Evolutionary conservation across 2,329 filamentous ascomycete species (phyloP).

Genomic region (Colletotrichum godetiae): DNA sequence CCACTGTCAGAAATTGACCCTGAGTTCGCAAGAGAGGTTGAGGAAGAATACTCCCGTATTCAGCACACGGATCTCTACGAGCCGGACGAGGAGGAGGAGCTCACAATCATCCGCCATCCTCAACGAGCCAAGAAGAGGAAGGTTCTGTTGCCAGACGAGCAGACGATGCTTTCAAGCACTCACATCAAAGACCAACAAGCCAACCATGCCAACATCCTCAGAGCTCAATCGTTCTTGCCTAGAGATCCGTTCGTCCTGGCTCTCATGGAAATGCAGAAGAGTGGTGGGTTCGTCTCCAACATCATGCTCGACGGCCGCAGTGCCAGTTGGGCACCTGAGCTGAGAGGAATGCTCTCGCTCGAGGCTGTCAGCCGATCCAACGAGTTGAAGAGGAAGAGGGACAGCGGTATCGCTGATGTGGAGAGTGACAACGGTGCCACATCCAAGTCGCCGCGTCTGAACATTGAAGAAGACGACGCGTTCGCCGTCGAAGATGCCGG

Average conservation of each 20-base stretch:
- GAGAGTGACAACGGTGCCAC: constrained; percentile 68
- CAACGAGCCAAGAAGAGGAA: constrained; percentile 82
- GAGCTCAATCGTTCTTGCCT: constrained; percentile 83
- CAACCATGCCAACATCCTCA: constrained; percentile 88
- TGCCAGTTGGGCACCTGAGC: constrained; percentile 88
- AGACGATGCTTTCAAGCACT: constrained; percentile 79
- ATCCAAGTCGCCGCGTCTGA: constrained; percentile 77
- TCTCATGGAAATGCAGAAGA: constrained; percentile 91
- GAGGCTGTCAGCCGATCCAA: constrained; percentile 81
- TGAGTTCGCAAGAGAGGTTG: constrained; percentile 68
- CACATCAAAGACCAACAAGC: constrained; percentile 89
- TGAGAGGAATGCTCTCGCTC: constrained; percentile 90
- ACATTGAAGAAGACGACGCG: constrained; percentile 75
- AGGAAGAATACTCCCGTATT: constrained; percentile 65
- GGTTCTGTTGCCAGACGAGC: constrained; percentile 82
- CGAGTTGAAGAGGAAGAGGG: constrained; percentile 93
- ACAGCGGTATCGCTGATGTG: constrained; percentile 85
- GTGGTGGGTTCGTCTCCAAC: constrained; percentile 87
- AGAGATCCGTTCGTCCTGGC: constrained; percentile 88
- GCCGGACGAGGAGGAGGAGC: constrained; percentile 67
- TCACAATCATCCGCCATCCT: constrained; percentile 72
- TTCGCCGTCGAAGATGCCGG: constrained; percentile 60
- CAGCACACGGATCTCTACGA: constrained; percentile 70
- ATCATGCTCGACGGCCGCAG: constrained; percentile 85
- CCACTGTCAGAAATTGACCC: constrained; percentile 78